Evolutionary conservation across 2,329 filamentous ascomycete genomes (phyloP).

Genomic region (Colletotrichum trifolii): DNA sequence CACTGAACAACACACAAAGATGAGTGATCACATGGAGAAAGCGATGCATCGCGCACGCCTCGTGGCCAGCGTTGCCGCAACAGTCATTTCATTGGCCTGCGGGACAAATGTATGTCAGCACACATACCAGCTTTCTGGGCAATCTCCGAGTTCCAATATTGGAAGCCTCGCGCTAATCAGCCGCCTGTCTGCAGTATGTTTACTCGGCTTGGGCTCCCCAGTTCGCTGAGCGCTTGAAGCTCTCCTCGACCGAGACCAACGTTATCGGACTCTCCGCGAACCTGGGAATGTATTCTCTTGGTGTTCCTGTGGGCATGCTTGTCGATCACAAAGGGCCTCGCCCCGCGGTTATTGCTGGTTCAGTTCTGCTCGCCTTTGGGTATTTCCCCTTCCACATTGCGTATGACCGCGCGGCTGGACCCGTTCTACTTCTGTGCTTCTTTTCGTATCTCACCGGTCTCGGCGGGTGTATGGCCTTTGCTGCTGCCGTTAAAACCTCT

Average conservation of each 20-base stretch:
- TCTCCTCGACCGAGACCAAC: conserved; percentile 94
- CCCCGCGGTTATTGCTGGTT: conserved; percentile 80
- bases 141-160: neutral
- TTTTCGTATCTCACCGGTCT: conserved; percentile 88
- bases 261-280: conserved; percentile 88
- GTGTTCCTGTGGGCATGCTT: conserved; percentile 88
- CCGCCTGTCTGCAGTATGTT: conserved; percentile 76
- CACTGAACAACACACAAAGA: no score
- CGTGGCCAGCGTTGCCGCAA: conserved; percentile 86
- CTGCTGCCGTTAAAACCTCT: conserved; percentile 84
- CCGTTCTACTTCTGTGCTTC: conserved; percentile 76
- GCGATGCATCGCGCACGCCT: conserved; percentile 74
- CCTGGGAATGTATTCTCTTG: conserved; percentile 92
- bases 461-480: conserved; percentile 92
- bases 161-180: conserved; percentile 9
- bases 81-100: conserved; percentile 85
- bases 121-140: conserved; percentile 1
- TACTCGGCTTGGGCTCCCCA: conserved; percentile 98
- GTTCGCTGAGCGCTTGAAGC: conserved; percentile 85
- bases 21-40: conserved; percentile 45
- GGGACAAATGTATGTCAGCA: conserved; percentile 82
- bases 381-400: conserved; percentile 89
- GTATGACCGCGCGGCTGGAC: conserved; percentile 74
- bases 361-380: conserved; percentile 77
- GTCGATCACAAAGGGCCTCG: conserved; percentile 86